phyloP scores from a whole-genome alignment of 352 stramenopile species.

The Globisporangium perplexum region DNA sequence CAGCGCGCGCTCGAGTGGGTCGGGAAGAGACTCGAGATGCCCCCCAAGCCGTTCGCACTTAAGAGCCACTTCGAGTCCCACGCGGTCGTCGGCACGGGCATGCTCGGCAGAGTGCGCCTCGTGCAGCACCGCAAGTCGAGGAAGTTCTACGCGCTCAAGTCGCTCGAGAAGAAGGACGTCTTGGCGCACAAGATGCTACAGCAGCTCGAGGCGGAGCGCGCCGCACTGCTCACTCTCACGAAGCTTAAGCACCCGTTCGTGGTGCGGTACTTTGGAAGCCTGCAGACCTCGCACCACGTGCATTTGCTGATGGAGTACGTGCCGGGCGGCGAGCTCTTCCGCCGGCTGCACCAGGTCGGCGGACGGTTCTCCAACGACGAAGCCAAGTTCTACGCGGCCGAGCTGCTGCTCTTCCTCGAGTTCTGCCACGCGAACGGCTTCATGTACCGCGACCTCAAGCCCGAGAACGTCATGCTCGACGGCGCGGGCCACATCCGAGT shows the following conservation, averaged over 20 bases:
- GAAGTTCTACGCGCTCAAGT: constrained; percentile 71
- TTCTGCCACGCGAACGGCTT: constrained; percentile 40
- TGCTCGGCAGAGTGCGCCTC: constrained; percentile 63
- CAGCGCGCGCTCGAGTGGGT: constrained; percentile 25
- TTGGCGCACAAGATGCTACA: constrained; percentile 48
- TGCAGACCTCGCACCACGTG: constrained; percentile 51
- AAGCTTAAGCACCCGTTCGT: constrained; percentile 42
- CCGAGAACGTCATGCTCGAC: constrained; percentile 88
- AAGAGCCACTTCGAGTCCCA: constrained; percentile 53
- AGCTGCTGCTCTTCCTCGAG: constrained; percentile 58
- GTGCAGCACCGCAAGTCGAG: constrained; percentile 51
- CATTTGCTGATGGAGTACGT: constrained; percentile 70
- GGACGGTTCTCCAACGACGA: constrained; percentile 51
- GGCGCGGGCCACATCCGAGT: constrained; percentile 55
- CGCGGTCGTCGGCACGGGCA: constrained; percentile 60
- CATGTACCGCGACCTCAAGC: constrained; percentile 89
- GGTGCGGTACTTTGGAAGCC: constrained; percentile 51
- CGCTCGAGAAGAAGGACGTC: constrained; percentile 63
- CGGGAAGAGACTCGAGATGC: constrained; percentile 44
- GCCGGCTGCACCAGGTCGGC: constrained; percentile 37
- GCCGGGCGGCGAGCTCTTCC: constrained; percentile 62
- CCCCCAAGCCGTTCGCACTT: constrained; percentile 45
- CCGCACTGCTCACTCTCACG: constrained; percentile 36
- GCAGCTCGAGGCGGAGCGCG: constrained; percentile 48
- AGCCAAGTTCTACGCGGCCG: constrained; percentile 74